phyloP scores from a whole-genome alignment of 495 filamentous ascomycete species.

The Immersiella caudata region DNA sequence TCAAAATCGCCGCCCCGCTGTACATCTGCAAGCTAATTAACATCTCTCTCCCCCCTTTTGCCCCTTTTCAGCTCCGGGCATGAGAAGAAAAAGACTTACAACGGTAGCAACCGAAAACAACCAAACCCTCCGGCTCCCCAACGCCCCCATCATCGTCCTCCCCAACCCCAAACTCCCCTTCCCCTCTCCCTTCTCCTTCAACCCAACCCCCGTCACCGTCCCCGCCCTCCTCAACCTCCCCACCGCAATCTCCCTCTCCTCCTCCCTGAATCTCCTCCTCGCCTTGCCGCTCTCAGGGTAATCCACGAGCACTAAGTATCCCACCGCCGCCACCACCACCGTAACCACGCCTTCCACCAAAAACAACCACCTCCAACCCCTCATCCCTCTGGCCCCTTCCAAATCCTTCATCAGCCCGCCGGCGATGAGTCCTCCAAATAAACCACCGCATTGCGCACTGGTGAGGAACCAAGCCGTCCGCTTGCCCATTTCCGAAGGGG shows the following conservation, averaged over 20 bases:
- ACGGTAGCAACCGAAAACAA: background rate
- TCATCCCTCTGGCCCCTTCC: slow-evolving; percentile 52
- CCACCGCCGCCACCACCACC: slow-evolving; percentile 50
- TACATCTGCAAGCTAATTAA: background rate
- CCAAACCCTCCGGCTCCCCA: slow-evolving; percentile 19
- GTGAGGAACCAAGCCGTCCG: slow-evolving; percentile 63
- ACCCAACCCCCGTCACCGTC: background rate
- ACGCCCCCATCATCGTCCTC: background rate
- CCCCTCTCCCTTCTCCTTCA: too few species aligned
- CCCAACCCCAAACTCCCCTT: slow-evolving; percentile 8
- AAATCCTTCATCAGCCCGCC: slow-evolving; percentile 54
- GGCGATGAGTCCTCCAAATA: slow-evolving; percentile 57
- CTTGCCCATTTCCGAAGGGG: slow-evolving; percentile 61
- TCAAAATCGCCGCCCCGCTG: slow-evolving; percentile 30
- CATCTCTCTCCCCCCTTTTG: too few species aligned
- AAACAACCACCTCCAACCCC: slow-evolving; percentile 54
- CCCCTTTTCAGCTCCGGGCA: background rate
- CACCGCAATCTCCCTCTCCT: slow-evolving; percentile 50
- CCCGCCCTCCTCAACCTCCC: slow-evolving; percentile 35
- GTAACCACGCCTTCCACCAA: slow-evolving; percentile 61
- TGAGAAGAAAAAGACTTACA: background rate
- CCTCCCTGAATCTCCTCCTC: slow-evolving; percentile 55
- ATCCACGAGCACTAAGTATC: slow-evolving; percentile 57
- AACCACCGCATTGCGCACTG: slow-evolving; percentile 59
- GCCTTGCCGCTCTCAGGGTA: slow-evolving; percentile 57